Evolutionary conservation across 768 basidiomycete species (phyloP), one percentile per base, ranked within the genome.

Genomic region (Auriscalpium microsporum): DNA sequence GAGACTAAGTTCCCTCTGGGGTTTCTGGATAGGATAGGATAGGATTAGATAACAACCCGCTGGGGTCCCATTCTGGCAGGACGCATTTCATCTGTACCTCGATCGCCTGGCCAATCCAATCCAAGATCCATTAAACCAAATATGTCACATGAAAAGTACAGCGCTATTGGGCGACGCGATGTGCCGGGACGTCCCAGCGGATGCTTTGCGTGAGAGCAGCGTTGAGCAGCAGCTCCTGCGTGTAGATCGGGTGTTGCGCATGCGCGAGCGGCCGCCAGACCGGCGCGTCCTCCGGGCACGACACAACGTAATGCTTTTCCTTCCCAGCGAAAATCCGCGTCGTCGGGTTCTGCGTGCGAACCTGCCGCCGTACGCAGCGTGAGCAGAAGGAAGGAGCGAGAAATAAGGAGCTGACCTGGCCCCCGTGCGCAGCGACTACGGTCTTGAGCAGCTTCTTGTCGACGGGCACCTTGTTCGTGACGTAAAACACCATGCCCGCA

Each of bases 351-450:
- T 76, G 72, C 0, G 71, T 72, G n/a, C 68, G 68, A 4, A 79
- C 55, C 78, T 81, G 51, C 34, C 49, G n/a, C 23, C 8, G 49
- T n/a, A n/a, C 14, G 33, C 35, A 42, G 42, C 10, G 46, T 49
- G 23, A 55, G 54, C 28, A 28, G 28, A 28, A 28, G 28, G 28
- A 28, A 28, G 28, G 28, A 5, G 28, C 28, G 28, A 28, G 28
- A 28, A 28, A 28, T 28, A 28, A 28, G 28, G 28, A 16, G 19
- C 45, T 19, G 48, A 90, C 87, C 70, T 81, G 77, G 0, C 90
- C 92, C 4, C 91, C 90, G 58, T 80, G 78, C 0, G 85, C 81
- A 7, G 71, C 68, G 5, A 93, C 74, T 6, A 94, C 82, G 48
- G 80, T 81, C 71, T 81, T 85, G 53, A 94, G 68, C 37, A 89